Evolutionary conservation across 2,329 filamentous ascomycete species (phyloP).

Genomic region (Neonectria magnoliae): DNA sequence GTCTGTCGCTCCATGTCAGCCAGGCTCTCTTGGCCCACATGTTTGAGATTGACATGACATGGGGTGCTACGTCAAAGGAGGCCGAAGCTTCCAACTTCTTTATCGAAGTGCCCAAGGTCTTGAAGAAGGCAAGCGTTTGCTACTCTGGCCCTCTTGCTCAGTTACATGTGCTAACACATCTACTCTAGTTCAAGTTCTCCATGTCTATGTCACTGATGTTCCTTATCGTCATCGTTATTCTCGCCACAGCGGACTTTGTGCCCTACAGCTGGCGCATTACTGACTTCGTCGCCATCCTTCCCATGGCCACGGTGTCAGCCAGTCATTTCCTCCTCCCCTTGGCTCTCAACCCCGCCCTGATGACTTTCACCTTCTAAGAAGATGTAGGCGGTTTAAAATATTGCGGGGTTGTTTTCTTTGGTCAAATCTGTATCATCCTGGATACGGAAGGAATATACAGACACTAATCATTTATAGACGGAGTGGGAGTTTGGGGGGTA

Average conservation of each 20-base stretch:
- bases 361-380: conserved; percentile 79
- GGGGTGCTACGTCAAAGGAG: conserved; percentile 88
- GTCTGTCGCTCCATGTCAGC: conserved; percentile 81
- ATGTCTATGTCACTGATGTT: conserved; percentile 70
- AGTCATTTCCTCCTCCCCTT: conserved; percentile 78
- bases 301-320: conserved; percentile 75
- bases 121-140: conserved; percentile 73
- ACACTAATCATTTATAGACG: not conserved
- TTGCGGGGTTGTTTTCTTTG: not conserved
- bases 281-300: conserved; percentile 79
- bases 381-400: not conserved
- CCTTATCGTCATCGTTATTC: conserved; percentile 70
- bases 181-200: conserved; percentile 73
- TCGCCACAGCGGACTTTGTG: conserved; percentile 71
- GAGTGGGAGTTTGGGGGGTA: conserved; percentile 1
- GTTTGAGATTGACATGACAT: conserved; percentile 86
- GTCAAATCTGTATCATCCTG: not conserved
- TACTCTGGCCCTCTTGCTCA: conserved; percentile 37
- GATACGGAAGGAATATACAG: not conserved
- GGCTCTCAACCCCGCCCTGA: conserved; percentile 80
- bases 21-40: conserved; percentile 84
- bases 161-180: conserved; percentile 29
- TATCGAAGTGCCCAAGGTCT: conserved; percentile 81
- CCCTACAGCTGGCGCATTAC: conserved; percentile 73
- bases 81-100: conserved; percentile 85